A percentile compares a stretch with the other conserved stretches of the same genome.
phyloP scores from a whole-genome alignment of 345 rosid genomes.

The Salix dunnii region DNA sequence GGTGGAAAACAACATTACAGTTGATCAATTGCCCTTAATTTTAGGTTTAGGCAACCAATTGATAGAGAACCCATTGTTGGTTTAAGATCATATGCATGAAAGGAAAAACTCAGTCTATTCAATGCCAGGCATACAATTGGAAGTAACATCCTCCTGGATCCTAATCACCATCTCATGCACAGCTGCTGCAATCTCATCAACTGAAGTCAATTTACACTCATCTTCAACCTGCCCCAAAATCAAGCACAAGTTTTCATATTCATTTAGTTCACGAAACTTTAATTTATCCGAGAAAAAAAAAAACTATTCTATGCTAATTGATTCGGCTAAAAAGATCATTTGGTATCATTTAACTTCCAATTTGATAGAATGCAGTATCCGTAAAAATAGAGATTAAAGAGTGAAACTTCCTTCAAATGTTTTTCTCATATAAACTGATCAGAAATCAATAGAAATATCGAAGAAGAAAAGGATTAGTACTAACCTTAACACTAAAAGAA shows the following conservation, averaged over 20 bases:
- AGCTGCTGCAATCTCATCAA: slow-evolving; percentile 51
- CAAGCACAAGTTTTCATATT: background rate
- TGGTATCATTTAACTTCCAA: background rate
- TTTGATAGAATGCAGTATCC: background rate
- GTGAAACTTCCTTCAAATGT: background rate
- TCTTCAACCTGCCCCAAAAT: slow-evolving; percentile 45
- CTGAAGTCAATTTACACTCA: slow-evolving; percentile 38
- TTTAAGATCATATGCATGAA: background rate
- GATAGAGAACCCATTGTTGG: background rate
- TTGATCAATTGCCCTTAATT: background rate
- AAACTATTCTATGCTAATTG: background rate
- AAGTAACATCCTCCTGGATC: slow-evolving; percentile 34
- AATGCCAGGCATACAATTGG: slow-evolving; percentile 1
- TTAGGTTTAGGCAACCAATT: background rate
- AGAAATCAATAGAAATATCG: background rate
- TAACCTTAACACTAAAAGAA: slow-evolving; percentile 59
- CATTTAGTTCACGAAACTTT: background rate
- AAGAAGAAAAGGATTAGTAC: background rate
- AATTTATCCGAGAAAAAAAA: background rate
- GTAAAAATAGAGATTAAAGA: background rate
- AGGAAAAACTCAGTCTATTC: background rate
- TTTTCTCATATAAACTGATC: background rate
- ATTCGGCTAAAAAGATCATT: background rate
- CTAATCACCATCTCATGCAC: slow-evolving; percentile 47
- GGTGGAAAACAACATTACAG: slow-evolving; percentile 1